A percentile compares a stretch with the other conserved stretches of the same genome.
phyloP scores from a whole-genome alignment of 2,329 filamentous ascomycete genomes.

The Botrytis paeoniae region DNA sequence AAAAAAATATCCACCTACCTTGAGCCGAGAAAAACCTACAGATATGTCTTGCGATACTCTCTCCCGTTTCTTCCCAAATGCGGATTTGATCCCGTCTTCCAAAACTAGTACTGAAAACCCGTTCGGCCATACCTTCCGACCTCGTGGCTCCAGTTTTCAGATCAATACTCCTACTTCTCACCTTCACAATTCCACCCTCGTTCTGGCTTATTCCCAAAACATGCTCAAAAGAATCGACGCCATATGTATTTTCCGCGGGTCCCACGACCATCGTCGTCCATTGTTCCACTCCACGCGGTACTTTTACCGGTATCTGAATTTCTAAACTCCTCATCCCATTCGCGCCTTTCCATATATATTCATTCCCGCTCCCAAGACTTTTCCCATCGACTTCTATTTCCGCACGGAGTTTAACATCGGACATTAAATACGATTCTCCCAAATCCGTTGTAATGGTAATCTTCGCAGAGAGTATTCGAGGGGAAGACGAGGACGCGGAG shows the following conservation, averaged over 20 bases:
- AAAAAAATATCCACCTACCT: conserved; percentile 22
- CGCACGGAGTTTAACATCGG: conserved; percentile 28
- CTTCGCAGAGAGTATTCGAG: conserved; percentile 42
- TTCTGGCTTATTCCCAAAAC: conserved; percentile 14
- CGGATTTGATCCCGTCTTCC: conserved; percentile 26
- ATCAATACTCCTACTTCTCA: conserved; percentile 30
- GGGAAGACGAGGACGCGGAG: conserved; percentile 1
- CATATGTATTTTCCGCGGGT: conserved; percentile 20
- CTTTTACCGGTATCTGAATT: conserved; percentile 22
- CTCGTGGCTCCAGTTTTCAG: not conserved
- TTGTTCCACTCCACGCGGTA: not conserved
- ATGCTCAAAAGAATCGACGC: conserved; percentile 21
- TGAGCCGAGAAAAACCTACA: conserved; percentile 45
- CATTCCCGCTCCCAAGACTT: conserved; percentile 12
- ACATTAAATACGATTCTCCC: conserved; percentile 43
- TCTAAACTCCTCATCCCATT: conserved; percentile 32
- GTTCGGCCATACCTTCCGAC: conserved; percentile 27
- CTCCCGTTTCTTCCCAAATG: conserved; percentile 68
- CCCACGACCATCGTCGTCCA: conserved; percentile 27
- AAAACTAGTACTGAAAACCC: conserved; percentile 25
- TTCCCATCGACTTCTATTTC: conserved; percentile 23
- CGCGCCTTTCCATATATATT: conserved; percentile 31
- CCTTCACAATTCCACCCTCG: conserved; percentile 26
- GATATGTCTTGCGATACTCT: conserved; percentile 69
- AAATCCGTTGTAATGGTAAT: conserved; percentile 68